These are phyloP conservation scores for Coemansia sp. DNA, from an alignment of 192 early-diverging fungal genomes.

Conservation along the genomic window DNA sequence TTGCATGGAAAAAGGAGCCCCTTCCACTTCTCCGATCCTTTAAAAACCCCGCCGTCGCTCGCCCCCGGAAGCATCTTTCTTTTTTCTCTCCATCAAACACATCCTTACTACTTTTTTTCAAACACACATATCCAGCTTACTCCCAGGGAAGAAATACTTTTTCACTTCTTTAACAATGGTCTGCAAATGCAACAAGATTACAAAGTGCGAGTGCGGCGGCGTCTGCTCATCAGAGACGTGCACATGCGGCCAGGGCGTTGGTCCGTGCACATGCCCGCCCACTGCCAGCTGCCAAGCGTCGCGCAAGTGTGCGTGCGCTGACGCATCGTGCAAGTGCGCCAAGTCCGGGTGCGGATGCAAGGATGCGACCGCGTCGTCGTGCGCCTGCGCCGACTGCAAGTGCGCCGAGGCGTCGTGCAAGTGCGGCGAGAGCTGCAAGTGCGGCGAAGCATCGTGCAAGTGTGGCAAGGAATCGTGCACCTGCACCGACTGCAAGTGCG, in stretches of 20 bases:
- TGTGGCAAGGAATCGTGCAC: slow-evolving; percentile 9
- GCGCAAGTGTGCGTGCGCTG: slow-evolving; percentile 18
- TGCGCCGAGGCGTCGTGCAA: slow-evolving; percentile 34
- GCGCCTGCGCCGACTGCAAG: slow-evolving; percentile 24
- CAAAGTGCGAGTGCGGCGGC: slow-evolving; percentile 23
- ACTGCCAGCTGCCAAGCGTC: slow-evolving; percentile 18
- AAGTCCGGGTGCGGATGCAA: slow-evolving; percentile 24
- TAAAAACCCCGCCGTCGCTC: background rate
- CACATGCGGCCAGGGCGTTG: slow-evolving; percentile 28
- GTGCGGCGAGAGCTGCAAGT: slow-evolving; percentile 31
- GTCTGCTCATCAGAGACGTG: slow-evolving; percentile 12
- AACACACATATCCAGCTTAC: background rate
- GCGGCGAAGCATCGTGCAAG: slow-evolving; percentile 15
- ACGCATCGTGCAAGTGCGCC: slow-evolving; percentile 30
- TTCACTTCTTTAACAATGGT: slow-evolving; percentile 7
- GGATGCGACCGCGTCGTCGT: slow-evolving; percentile 19
- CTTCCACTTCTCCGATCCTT: background rate
- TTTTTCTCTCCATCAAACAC: background rate
- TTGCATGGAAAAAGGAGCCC: background rate
- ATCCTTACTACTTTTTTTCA: background rate
- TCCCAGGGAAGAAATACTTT: no score
- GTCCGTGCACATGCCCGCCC: slow-evolving; percentile 22
- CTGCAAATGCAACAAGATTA: slow-evolving; percentile 17
- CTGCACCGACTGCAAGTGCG: slow-evolving; percentile 3
- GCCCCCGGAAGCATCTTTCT: background rate